phyloP scores from a whole-genome alignment of 2,329 filamentous ascomycete genomes.

The Calycina herbarum region DNA sequence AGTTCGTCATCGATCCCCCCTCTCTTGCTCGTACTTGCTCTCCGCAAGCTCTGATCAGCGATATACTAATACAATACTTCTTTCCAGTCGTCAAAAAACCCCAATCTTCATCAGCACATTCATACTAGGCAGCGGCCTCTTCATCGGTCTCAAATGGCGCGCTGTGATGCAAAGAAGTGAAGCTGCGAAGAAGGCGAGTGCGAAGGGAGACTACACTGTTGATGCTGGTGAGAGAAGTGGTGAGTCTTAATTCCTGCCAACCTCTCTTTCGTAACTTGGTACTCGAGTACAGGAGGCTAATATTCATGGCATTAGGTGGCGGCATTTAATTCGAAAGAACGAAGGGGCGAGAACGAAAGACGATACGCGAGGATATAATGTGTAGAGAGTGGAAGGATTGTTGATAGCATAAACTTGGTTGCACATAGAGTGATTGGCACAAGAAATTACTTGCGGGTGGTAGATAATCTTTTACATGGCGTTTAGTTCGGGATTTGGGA shows the following conservation, averaged over 20 bases:
- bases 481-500: background rate
- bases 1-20: conserved; percentile 19
- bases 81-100: conserved; percentile 29
- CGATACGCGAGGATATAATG: background rate
- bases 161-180: conserved; percentile 37
- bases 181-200: conserved; percentile 35
- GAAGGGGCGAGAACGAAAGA: background rate
- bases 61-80: background rate
- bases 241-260: conserved; percentile 9
- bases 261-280: no score
- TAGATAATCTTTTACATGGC: background rate
- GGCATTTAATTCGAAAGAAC: background rate
- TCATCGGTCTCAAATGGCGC: conserved; percentile 37
- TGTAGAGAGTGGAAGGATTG: background rate
- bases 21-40: background rate
- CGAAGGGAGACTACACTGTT: conserved; percentile 33
- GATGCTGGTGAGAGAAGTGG: conserved; percentile 31
- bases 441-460: background rate
- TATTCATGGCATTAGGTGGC: background rate
- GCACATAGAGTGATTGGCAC: background rate
- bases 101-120: conserved; percentile 33
- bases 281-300: background rate
- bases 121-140: conserved; percentile 31
- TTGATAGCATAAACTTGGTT: background rate
- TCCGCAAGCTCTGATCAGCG: no score